Evolutionary conservation across 495 filamentous ascomycete genomes (phyloP), one percentile per base, ranked within the genome.

Genomic region (Amphirosellinia nigrospora): DNA sequence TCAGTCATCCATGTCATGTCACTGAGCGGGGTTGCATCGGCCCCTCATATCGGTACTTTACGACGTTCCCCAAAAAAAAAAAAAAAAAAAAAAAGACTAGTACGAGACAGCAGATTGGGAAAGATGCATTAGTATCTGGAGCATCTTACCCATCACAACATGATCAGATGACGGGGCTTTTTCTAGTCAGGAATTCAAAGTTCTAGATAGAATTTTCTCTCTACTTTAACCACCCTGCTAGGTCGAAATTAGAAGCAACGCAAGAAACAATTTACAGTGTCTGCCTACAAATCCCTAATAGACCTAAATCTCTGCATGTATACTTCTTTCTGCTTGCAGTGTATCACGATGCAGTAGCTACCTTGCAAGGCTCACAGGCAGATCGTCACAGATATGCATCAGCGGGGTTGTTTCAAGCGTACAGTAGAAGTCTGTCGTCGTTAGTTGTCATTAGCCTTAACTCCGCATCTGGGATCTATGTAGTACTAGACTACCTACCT

Each of bases 161-260:
- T 28, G 23, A 23, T 21, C 28, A 3, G 26, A 50, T 19, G 61
- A 64, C 19, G 61, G n/a, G n/a, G 43, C 41, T 48, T 19, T 9
- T 64, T 41, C 0, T 38, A 32, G 38, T 50, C 26, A 10, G 43
- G 23, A 13, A 30, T 50, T 13, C 7, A 43, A 19, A 23, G 26
- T 30, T 19, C 61, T 50, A 30, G 19, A 64, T 50, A 15, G 58
- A 60, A 48, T 21, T 48, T 64, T 64, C 45, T 48, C 32, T n/a
- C 30, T 30, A n/a, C 9, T 48, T 36, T 36, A n/a, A n/a, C n/a
- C n/a, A n/a, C n/a, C n/a, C n/a, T n/a, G n/a, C n/a, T n/a, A 13
- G 28, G 43, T 30, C 55, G 30, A 23, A 36, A 32, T 32, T 58
- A 58, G 55, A 3, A 36, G 10, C 30, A 10, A 36, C 30, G 16